Evolutionary conservation across 352 stramenopile species (phyloP).

Genomic region (Phytophthora crassamura): DNA sequence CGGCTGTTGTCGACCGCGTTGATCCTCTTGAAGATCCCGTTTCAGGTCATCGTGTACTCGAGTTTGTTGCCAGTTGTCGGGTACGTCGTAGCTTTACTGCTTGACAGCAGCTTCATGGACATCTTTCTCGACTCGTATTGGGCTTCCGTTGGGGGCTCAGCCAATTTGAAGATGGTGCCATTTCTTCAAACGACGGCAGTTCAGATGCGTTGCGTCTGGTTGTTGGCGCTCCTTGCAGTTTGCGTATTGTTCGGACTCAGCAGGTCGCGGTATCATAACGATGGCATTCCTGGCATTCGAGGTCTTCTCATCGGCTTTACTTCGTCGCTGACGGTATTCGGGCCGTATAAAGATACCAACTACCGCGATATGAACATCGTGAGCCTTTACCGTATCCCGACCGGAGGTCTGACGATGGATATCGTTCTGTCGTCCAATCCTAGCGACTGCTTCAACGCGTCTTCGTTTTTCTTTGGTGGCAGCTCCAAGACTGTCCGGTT

Average conservation of each 20-base stretch:
- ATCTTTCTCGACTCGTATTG: slow-evolving; percentile 48
- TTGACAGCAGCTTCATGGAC: slow-evolving; percentile 52
- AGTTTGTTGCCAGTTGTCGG: slow-evolving; percentile 46
- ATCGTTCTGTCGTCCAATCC: slow-evolving; percentile 16
- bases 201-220: slow-evolving; percentile 58
- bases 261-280: slow-evolving; percentile 4
- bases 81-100: slow-evolving; percentile 46
- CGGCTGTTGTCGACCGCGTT: slow-evolving; percentile 7
- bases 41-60: slow-evolving; percentile 61
- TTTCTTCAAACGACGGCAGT: slow-evolving; percentile 42
- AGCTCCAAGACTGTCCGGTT: slow-evolving; percentile 22
- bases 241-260: slow-evolving; percentile 25
- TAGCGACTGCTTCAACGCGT: slow-evolving; percentile 27
- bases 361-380: slow-evolving; percentile 30
- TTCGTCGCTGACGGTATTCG: slow-evolving; percentile 43
- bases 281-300: slow-evolving; percentile 39
- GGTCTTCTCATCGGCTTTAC: slow-evolving; percentile 46
- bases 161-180: slow-evolving; percentile 33
- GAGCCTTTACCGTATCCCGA: slow-evolving; percentile 16
- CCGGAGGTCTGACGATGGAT: slow-evolving; percentile 22
- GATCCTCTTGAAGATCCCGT: slow-evolving; percentile 52
- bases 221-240: slow-evolving; percentile 45
- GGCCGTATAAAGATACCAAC: slow-evolving; percentile 33
- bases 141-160: slow-evolving; percentile 29
- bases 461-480: slow-evolving; percentile 21